Evolutionary conservation across 176 grass and related monocot genomes (phyloP), one percentile per base, ranked within the genome.

Genomic region (Cenchrus fungigraminus): DNA sequence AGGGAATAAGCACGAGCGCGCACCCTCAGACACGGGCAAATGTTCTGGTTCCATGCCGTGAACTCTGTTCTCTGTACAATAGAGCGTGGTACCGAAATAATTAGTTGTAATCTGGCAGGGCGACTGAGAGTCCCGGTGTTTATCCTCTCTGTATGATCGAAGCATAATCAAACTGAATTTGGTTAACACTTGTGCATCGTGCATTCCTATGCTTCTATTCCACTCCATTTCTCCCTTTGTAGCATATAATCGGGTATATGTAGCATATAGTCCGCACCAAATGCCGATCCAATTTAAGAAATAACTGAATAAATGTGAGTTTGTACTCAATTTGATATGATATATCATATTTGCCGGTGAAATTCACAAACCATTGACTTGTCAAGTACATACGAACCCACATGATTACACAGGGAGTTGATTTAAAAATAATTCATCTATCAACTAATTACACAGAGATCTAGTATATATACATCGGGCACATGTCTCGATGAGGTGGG

Each of bases 21-120:
- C 32, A 0, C 1, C 29, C 52, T 56, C 20, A 0, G 49, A 42
- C 10, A 57, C 15, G 12, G 28, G 4, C 49, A 32, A 44, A 78
- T 78, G 74, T 53, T 83, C 37, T 86, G 37, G 10, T 31, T 90
- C 67, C 67, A 74, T 61, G 74, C 66, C 40, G 50, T 51, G 84
- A 74, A 87, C 84, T 44, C 12, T 83, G 80, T 86, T 87, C 62
- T 44, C 12, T 83, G 80, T 86, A 90, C 62, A 74, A 52, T 74
- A 79, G 5, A 45, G n/a, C 20, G 6, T 83, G 84, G 74, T 83
- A 60, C 32, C 44, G 60, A 16, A 87, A 90, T 90, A 79, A 80
- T 69, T 22, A 25, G 1, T 15, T 54, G 77, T 82, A 58, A 19
- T 61, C 61, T 79, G 40, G n/a, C 55, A 77, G 10, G 13, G 3